These are phyloP conservation scores for Spencermartinsiella ligniputridi DNA, from an alignment of 1,139 yeast species.

Conservation along the genomic window DNA sequence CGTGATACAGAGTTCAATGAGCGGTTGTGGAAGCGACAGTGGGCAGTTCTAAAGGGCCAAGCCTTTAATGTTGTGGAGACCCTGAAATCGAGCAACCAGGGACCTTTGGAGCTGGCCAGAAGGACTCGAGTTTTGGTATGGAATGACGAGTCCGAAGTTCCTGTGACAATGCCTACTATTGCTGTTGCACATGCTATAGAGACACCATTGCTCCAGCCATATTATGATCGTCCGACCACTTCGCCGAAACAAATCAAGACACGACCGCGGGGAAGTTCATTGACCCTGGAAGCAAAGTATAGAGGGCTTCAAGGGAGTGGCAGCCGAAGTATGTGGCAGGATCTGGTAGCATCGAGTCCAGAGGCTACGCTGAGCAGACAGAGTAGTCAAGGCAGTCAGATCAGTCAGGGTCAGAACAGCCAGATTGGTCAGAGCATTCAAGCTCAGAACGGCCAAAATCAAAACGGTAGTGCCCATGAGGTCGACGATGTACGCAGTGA, in stretches of 20 bases:
- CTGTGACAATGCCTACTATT: constrained; percentile 39
- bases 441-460: not conserved
- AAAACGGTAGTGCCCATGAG: not conserved
- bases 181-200: constrained; percentile 22
- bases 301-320: constrained; percentile 18
- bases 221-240: constrained; percentile 6
- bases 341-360: constrained; percentile 5
- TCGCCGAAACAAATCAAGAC: constrained; percentile 7
- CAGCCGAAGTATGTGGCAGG: constrained; percentile 13
- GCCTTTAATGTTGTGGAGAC: constrained; percentile 73
- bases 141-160: constrained; percentile 62
- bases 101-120: constrained; percentile 64
- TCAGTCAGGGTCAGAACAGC: not conserved
- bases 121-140: constrained; percentile 53
- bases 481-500: not conserved
- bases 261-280: constrained; percentile 22
- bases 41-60: constrained; percentile 73
- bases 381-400: not conserved
- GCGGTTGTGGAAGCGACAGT: constrained; percentile 63
- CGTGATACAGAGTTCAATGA: constrained; percentile 60
- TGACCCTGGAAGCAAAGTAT: constrained; percentile 25
- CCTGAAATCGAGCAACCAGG: constrained; percentile 52
- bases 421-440: not conserved
- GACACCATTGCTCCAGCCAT: constrained; percentile 18
- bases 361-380: not conserved